These are phyloP conservation scores for Sarocladiaceae sp. DNA, from an alignment of 2,329 filamentous ascomycete species.

Conservation along the genomic window DNA sequence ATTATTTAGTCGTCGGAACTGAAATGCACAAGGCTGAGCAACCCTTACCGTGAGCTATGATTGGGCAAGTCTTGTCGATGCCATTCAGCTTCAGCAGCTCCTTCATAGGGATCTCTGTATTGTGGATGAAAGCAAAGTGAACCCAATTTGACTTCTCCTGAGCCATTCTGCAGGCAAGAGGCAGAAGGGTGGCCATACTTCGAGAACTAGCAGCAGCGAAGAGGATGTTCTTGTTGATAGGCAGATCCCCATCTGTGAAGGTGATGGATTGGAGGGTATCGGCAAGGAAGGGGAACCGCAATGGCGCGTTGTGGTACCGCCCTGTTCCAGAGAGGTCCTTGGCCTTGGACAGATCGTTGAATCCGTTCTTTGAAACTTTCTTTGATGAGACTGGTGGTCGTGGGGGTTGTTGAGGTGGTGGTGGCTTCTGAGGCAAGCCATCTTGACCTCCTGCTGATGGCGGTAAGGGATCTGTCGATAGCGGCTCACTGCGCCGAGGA, in stretches of 20 bases:
- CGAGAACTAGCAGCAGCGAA: slow-evolving; percentile 71
- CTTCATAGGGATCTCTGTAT: slow-evolving; percentile 61
- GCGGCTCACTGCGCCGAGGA: neutral
- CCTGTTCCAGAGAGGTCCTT: neutral
- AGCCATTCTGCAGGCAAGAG: slow-evolving; percentile 84
- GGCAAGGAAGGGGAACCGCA: slow-evolving; percentile 62
- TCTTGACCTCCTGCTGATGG: neutral
- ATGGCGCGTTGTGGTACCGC: slow-evolving; percentile 55
- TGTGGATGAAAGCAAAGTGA: slow-evolving; percentile 74
- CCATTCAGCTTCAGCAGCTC: slow-evolving; percentile 73
- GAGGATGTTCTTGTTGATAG: slow-evolving; percentile 62
- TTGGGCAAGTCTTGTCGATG: slow-evolving; percentile 60
- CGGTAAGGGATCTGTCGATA: neutral
- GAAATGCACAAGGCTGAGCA: slow-evolving; percentile 2
- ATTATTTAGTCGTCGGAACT: slow-evolving; percentile 3
- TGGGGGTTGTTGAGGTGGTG: neutral
- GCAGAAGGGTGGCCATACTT: slow-evolving; percentile 67
- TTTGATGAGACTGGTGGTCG: neutral
- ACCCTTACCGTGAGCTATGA: slow-evolving; percentile 57
- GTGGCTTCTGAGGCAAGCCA: no score
- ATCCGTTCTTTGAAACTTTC: neutral
- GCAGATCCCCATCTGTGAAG: slow-evolving; percentile 43
- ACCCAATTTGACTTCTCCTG: slow-evolving; percentile 62
- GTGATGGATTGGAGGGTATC: slow-evolving; percentile 54
- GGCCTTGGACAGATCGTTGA: neutral